A percentile compares a stretch with the other conserved stretches of the same genome.
These are phyloP conservation scores for Pyrrhoderma lamaoense DNA, from an alignment of 1,284 basidiomycete species.

Conservation along the genomic window DNA sequence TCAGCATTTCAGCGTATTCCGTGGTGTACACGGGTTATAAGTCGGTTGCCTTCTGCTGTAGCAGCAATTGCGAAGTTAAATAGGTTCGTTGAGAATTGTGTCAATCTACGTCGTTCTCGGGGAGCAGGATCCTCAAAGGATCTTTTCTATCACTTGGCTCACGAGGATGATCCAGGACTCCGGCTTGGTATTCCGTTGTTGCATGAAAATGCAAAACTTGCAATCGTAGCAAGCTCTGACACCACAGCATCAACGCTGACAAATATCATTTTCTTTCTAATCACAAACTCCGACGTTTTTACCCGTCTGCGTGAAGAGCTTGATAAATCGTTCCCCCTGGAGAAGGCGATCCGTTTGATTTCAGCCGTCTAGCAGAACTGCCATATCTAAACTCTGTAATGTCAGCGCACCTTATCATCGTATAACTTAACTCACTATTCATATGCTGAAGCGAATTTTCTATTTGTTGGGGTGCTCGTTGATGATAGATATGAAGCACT, in stretches of 20 bases:
- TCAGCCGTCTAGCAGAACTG: slow-evolving; percentile 23
- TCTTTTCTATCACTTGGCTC: slow-evolving; percentile 34
- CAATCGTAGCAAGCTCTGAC: slow-evolving; percentile 33
- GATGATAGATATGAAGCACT: slow-evolving; percentile 12
- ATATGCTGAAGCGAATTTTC: too few relatives aligned
- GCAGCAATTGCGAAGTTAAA: slow-evolving; percentile 2
- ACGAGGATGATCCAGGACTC: slow-evolving; percentile 23
- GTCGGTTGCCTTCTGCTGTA: slow-evolving; percentile 4
- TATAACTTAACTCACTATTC: too few relatives aligned
- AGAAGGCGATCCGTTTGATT: slow-evolving; percentile 18
- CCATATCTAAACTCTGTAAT: slow-evolving; percentile 29
- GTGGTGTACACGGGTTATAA: slow-evolving; percentile 6
- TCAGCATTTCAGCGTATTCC: slow-evolving; percentile 10
- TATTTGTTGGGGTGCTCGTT: background rate
- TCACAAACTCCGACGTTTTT: slow-evolving; percentile 26
- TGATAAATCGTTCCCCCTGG: slow-evolving; percentile 22
- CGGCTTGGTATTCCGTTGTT: slow-evolving; percentile 19
- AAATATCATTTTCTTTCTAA: slow-evolving; percentile 27
- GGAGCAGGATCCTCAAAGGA: slow-evolving; percentile 27
- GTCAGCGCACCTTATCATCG: too few relatives aligned
- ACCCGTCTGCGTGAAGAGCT: slow-evolving; percentile 26
- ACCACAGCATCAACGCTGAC: slow-evolving; percentile 29
- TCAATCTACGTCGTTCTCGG: slow-evolving; percentile 7
- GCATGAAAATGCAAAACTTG: slow-evolving; percentile 28
- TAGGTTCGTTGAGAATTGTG: slow-evolving; percentile 7